Evolutionary conservation across 2,329 filamentous ascomycete species (phyloP), one percentile per base, ranked within the genome.

Genomic region (Colletotrichum truncatum): DNA sequence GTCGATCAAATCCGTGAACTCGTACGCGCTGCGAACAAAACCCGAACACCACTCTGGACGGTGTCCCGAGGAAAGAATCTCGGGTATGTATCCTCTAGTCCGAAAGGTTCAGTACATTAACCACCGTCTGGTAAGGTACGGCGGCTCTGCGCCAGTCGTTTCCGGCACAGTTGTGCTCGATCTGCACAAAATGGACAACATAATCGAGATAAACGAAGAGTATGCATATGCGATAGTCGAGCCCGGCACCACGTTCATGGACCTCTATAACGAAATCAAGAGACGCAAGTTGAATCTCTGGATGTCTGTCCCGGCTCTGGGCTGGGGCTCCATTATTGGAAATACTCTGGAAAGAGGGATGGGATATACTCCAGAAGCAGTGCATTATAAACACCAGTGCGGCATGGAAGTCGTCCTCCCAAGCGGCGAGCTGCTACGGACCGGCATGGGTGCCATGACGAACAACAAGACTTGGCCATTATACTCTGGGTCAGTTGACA

Each of bases 141-240:
- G 83, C 11, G 83, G 83, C 4, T 79, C 83, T 2, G 82, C 81
- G 0, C 83, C 41, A 11, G 21, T 55, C 6, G 59, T 68, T 7
- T 30, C 38, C 9, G 82, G 81, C 2, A 78, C 75, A 28, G 73
- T 84, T 4, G 79, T 79, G 4, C 58, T 84, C 10, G 78, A 82
- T 65, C 70, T 84, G 2, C 76, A 75, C 46, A 74, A 78, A 38
- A 80, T 83, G 77, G 74, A 80, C 67, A 77, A 74, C 60, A 75
- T 83, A 61, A 69, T 82, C 46, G 78, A 82, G 64, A 74, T 82
- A 51, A 80, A 77, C 61, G 76, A 75, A 21, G 73, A 79, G 41
- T 78, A 79, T 38, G 73, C 76, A 4, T 82, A 82, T 57, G 78
- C 78, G n/a, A 76, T 81, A 9, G 78, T 83, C 6, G 80, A 83